Evolutionary conservation across 176 grass and related monocot species (phyloP), one percentile per base, ranked within the genome.

Genomic region (Triticum turgidum): DNA sequence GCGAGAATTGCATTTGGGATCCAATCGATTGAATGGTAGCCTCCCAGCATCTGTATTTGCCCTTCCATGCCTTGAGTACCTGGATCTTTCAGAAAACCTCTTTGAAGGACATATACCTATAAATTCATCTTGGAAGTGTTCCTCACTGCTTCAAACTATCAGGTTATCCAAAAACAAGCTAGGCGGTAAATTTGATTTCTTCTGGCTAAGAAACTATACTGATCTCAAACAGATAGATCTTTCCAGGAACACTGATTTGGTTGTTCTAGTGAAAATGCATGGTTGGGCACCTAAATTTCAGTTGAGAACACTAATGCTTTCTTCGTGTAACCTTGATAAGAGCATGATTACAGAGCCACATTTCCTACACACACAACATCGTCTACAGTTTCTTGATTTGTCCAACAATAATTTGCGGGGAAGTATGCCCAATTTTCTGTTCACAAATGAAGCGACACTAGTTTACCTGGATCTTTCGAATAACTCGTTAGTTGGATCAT

Each of bases 91-190:
- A 0, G 0, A 12, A 5, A 91, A 91, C 34, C 25, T 61, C 0
- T 45, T 91, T 11, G 22, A 85, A 56, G 89, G 89, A 52, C 62
- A 15, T 9, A 80, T 91, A 25, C 84, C 88, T 76, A 62, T 85
- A 21, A 56, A 1, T 14, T 32, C 2, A 20, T 27, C 51, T 49
- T 73, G 70, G 63, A 65, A 71, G 2, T 41, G 56, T 61, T 82
- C 68, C 22, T n/a, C 39, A 9, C 18, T 73, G 30, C 73, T 69
- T 52, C 10, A 51, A 63, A 49, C 70, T 45, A 32, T 91, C 58
- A 4, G 58, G 27, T 61, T 71, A 12, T 51, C 65, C 0, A 5
- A 9, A 34, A 83, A 89, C 51, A 69, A 39, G 58, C 61, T 83
- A 22, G 9, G 41, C 11, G 18, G 87, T 35, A 27, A 67, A 22